Conservation (phyloP, 2,329 filamentous ascomycete genomes). For the Colletotrichum plurivorum region DNA sequence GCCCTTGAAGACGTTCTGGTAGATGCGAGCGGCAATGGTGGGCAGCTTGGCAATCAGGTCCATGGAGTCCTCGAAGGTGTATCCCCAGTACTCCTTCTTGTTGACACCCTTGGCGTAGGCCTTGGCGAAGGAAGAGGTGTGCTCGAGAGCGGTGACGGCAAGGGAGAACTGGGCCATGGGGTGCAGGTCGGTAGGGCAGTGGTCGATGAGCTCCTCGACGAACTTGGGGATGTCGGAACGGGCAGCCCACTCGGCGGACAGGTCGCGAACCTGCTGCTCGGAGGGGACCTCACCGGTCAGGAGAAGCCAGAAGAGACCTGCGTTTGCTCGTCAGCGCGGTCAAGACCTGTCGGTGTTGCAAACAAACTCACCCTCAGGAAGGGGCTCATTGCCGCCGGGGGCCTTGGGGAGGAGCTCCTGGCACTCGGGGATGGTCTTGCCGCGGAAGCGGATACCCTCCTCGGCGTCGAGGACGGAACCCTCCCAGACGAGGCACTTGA, state of each 20-base stretch:
- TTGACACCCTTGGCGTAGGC: conserved; percentile 99
- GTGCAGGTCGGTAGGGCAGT: conserved; percentile 98
- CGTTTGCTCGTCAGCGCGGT: neutral
- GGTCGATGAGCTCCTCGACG: conserved; percentile 99
- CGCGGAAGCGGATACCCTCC: conserved; percentile 99
- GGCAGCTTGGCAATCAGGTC: conserved; percentile 99
- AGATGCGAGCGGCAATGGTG: conserved; percentile 97
- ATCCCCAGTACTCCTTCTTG: conserved; percentile 99
- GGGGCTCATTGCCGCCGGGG: conserved; percentile 94
- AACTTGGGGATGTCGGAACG: conserved; percentile 98
- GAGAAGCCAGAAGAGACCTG: conserved; percentile 99
- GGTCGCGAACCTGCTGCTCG: conserved; percentile 98
- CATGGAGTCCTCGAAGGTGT: conserved; percentile 99
- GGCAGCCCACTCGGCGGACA: conserved; percentile 98
- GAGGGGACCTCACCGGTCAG: conserved; percentile 97
- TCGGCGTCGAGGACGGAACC: conserved; percentile 97
- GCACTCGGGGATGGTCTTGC: conserved; percentile 99
- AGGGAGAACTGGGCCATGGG: conserved; percentile 99
- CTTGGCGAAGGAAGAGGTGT: conserved; percentile 97
- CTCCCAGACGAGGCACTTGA: conserved; percentile 99
- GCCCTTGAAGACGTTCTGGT: conserved; percentile 99
- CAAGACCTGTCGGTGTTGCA: neutral
- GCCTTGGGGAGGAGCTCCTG: conserved; percentile 98
- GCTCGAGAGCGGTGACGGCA: conserved; percentile 97
- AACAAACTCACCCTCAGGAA: conserved; percentile 82